Base-by-base conservation (phyloP, 2,329 filamentous ascomycete species). In the Dothidotthia symphoricarpi region DNA sequence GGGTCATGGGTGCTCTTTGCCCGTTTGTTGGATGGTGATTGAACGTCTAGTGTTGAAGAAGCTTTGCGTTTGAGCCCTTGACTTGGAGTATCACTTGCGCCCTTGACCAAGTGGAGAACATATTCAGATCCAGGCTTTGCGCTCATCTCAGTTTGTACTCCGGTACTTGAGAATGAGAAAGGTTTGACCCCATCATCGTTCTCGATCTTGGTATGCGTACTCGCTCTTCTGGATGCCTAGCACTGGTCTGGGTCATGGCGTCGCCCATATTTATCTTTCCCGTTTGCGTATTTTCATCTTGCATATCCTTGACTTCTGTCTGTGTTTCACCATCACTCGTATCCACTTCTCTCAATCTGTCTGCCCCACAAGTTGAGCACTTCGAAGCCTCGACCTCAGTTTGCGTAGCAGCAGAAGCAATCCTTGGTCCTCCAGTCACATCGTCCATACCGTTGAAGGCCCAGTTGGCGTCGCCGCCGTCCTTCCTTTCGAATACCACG, bases 1-100 rank as follows among this genome's bases (percentile, higher is more conserved):
- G 28, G 17, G 11, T 38, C 17, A 13, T 41, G 38, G 15, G n/a
- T 28, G 35, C 34, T 45, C 13, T 36, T 36, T 3, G 38, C 38
- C 6, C 27, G 22, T 14, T 39, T 39, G 28, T 39, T 7, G 3
- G 30, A 17, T 11, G 12, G 26, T 2, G 22, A 12, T 13, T n/a
- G 19, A 16, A 9, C 9, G 9, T 22, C 19, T n/a, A 12, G 25
- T 6, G 25, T 12, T 6, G 25, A 13, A 12, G 33, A 35, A 8
- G 33, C 26, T 35, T 29, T 35, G 7, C 33, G 33, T 16, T 35
- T 35, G 25, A 15, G 32, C 10, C 16, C 10, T 5, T 10, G 3
- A 5, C 24, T 16, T 8, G 25, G 13, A 9, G 16, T 28, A 15
- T 12, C 12, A n/a, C 3, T 22, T 17, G 19, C 19, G 9, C 9